Evolutionary conservation across 805 yeast species (phyloP), one percentile per base, ranked within the genome.

Genomic region (Myxozyma mucilagina): DNA sequence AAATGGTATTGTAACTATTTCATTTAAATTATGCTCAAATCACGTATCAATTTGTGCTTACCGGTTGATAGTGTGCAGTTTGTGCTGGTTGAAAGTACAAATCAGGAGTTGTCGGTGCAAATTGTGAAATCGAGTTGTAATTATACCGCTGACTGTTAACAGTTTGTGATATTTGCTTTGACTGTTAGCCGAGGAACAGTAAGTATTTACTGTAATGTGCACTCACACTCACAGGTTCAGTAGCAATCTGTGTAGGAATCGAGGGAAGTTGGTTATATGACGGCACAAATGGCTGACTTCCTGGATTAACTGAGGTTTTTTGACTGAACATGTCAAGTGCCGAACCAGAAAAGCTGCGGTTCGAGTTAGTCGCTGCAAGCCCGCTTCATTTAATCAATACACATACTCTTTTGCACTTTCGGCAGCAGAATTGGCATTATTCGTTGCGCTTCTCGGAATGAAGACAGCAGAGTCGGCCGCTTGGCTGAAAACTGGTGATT

Each of bases 1-100:
- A 90, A 75, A 74, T 92, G 97, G 72, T 89, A 89, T 69, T 90
- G 90, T 47, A 89, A 75, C 67, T 64, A 31, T 16, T 10, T n/a
- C 14, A 34, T 36, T 52, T 31, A 51, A 20, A 47, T 39, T 35
- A 9, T 4, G 18, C 29, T 18, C 7, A 13, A 16, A 6, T 18
- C 10, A 7, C 29, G 18, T 18, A 20, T 18, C 16, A 20, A 41
- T 14, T 29, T 14, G 18, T 24, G 63, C 67, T 24, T 59, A 63
- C 65, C 34, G 70, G 69, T 58, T 54, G 67, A 20, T 49, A 67
- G 42, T 63, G 64, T 9, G 68, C 57, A 31, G 68, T 65, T 3
- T 68, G 64, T 14, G 51, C 72, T 32, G 73, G 74, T 47, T 74
- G 76, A 61, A 56, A 65, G 29, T 54, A 60, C 60, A 69, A 54